Evolutionary conservation across 2,329 filamentous ascomycete genomes (phyloP), one percentile per base, ranked within the genome.

Genomic region (Dactylella cylindrospora): DNA sequence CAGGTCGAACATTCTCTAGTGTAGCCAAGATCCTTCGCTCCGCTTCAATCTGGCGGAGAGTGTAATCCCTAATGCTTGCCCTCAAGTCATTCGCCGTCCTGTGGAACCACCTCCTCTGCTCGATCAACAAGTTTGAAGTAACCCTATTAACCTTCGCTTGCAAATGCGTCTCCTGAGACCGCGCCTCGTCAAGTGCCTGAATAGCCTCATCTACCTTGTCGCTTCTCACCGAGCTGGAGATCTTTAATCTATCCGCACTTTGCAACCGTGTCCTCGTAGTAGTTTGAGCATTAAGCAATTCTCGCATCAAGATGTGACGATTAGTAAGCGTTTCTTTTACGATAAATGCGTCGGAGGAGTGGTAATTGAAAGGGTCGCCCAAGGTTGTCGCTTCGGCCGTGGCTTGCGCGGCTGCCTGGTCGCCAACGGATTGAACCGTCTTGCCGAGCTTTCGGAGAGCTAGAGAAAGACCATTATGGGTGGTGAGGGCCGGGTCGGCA

Each of bases 131-230:
- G 72, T 95, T 96, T 39, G 84, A 79, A 0, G 93, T 97, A 7
- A 98, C 91, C 40, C 88, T 83, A 64, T 89, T 84, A 0, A 90
- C 94, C 76, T 95, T 96, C 68, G 87, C 83, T 62, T 83, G 81
- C 19, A 98, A 81, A 69, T 90, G 87, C 10, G 83, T 77, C 74
- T 98, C 93, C 67, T 87, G 83, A 66, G 81, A 84, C 51, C 86
- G 81, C 3, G 93, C 93, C 70, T 97, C 93, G 65, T 95, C 90
- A 3, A 97, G 80, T 3, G 89, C 82, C 13, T 84, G 80, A 70
- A 98, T 94, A n/a, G 93, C 93, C 74, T 98, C 93, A 72, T 98
- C 93, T 22, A 97, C 93, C 76, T 97, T 98, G 71, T 98, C 93
- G 28, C 86, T 81, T 65, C 89, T 86, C 28, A 98, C 90, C 55